phyloP scores from a whole-genome alignment of 2,329 filamentous ascomycete genomes.

The Cladorrhinum sp. region DNA sequence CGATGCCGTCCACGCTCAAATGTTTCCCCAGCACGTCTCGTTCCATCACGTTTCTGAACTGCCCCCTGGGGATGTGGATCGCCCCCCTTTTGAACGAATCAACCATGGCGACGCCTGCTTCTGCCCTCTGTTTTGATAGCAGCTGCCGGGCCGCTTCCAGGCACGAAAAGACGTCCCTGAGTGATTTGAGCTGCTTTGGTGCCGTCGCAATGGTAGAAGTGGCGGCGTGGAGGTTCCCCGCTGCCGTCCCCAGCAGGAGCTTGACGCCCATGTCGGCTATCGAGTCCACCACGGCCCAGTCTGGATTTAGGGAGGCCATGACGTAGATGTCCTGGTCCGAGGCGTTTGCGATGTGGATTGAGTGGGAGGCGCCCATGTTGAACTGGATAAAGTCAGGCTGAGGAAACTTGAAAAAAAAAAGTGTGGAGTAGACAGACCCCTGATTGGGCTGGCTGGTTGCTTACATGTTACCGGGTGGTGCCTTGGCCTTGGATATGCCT shows the following conservation, averaged over 20 bases:
- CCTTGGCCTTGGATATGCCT: too few relatives aligned
- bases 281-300: not conserved
- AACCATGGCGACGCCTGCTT: not conserved
- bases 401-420: too few relatives aligned
- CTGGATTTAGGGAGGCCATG: not conserved
- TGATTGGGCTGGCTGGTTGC: too few relatives aligned
- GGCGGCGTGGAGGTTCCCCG: not conserved
- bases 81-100: not conserved
- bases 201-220: not conserved
- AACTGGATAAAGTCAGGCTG: too few relatives aligned
- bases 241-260: not conserved
- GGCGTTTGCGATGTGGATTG: not conserved
- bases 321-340: not conserved
- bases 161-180: not conserved
- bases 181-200: not conserved
- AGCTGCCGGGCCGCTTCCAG: not conserved
- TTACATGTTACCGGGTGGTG: too few relatives aligned
- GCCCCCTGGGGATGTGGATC: not conserved
- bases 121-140: not conserved
- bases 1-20: not conserved
- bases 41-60: not conserved
- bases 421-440: too few relatives aligned
- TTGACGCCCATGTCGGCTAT: not conserved
- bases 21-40: not conserved
- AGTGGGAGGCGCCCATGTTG: not conserved